phyloP scores from a whole-genome alignment of 2,329 filamentous ascomycete species.

The Pseudogymnoascus sp. region DNA sequence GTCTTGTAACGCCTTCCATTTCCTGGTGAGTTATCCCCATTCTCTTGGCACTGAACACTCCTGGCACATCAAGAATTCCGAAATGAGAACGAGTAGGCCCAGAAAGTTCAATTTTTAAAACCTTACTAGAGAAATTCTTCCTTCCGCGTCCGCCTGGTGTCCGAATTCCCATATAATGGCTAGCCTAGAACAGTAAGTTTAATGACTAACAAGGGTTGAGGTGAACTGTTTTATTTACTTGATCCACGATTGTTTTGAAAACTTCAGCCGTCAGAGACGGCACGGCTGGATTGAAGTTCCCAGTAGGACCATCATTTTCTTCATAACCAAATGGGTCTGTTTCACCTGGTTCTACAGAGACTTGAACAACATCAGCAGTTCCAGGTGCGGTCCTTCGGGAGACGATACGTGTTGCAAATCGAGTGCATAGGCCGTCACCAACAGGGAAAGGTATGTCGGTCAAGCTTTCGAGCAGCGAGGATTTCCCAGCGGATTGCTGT shows the following conservation, averaged over 20 bases:
- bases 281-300: slow-evolving; percentile 15
- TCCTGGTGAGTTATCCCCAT: slow-evolving; percentile 27
- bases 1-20: slow-evolving; percentile 24
- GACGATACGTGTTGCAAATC: slow-evolving; percentile 33
- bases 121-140: slow-evolving; percentile 30
- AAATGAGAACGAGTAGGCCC: slow-evolving; percentile 32
- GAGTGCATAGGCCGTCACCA: slow-evolving; percentile 29
- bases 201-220: no score
- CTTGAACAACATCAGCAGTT: slow-evolving; percentile 25
- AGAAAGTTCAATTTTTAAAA: slow-evolving; percentile 33
- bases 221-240: no score
- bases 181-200: slow-evolving; percentile 16
- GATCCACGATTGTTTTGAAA: slow-evolving; percentile 27
- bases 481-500: slow-evolving; percentile 33
- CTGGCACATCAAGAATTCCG: slow-evolving; percentile 34
- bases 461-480: slow-evolving; percentile 32
- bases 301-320: slow-evolving; percentile 21
- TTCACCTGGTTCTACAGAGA: slow-evolving; percentile 25
- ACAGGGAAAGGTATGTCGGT: slow-evolving; percentile 34
- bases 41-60: slow-evolving; percentile 24
- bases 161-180: slow-evolving; percentile 28
- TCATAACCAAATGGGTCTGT: slow-evolving; percentile 16
- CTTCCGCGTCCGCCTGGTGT: slow-evolving; percentile 18
- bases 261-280: slow-evolving; percentile 24
- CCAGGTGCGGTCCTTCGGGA: slow-evolving; percentile 28